Conservation (phyloP, 352 stramenopile species). For the Blastocystis hominis region DNA sequence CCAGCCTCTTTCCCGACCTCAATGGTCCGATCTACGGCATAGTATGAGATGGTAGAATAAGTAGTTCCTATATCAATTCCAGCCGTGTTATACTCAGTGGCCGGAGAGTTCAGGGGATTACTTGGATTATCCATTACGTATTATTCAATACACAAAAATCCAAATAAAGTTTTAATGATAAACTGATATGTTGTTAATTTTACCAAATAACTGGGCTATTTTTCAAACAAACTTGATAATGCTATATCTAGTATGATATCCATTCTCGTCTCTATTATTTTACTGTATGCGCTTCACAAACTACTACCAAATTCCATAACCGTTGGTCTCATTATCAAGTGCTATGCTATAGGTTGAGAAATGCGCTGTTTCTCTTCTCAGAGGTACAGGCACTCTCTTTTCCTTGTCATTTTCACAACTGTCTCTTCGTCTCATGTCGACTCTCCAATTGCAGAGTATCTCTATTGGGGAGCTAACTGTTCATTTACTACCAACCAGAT, state of each 20-base stretch:
- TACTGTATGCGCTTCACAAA: background rate
- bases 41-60: slow-evolving; percentile 66
- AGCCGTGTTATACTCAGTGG: slow-evolving; percentile 61
- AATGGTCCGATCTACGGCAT: slow-evolving; percentile 87
- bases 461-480: background rate
- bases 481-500: background rate
- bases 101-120: background rate
- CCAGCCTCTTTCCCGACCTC: slow-evolving; percentile 88
- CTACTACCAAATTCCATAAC: too few relatives aligned
- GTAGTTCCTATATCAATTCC: slow-evolving; percentile 73
- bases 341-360: background rate
- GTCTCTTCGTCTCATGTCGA: background rate
- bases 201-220: too few relatives aligned
- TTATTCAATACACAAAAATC: too few relatives aligned
- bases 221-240: too few relatives aligned
- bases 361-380: background rate
- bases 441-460: background rate
- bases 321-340: background rate
- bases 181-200: too few relatives aligned
- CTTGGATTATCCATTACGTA: too few relatives aligned
- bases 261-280: background rate
- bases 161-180: too few relatives aligned
- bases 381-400: background rate
- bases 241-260: background rate
- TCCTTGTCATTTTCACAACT: background rate